These are phyloP conservation scores for Fragosphaeria purpurea DNA, from an alignment of 2,329 filamentous ascomycete species.

Conservation along the genomic window DNA sequence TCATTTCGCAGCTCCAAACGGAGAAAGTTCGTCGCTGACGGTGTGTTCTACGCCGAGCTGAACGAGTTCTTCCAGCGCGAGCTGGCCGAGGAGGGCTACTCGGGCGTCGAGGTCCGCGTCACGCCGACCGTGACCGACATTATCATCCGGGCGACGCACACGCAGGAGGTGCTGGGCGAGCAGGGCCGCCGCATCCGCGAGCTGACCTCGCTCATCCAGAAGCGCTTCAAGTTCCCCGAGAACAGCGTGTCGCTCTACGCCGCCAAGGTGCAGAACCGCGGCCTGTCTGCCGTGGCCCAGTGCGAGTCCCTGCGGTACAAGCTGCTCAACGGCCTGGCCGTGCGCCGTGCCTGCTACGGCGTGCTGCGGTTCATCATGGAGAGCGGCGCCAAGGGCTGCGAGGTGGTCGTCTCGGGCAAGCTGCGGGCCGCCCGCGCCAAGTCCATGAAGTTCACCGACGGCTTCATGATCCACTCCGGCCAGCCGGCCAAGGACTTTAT, in stretches of 20 bases:
- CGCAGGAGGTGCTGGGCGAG: slow-evolving; percentile 99
- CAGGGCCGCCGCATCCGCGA: slow-evolving; percentile 99
- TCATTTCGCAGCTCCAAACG: slow-evolving; percentile 61
- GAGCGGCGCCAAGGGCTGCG: slow-evolving; percentile 98
- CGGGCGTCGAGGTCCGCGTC: slow-evolving; percentile 98
- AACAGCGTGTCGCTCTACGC: slow-evolving; percentile 99
- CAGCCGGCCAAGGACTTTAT: slow-evolving; percentile 99
- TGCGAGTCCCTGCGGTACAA: slow-evolving; percentile 99
- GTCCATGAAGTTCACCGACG: slow-evolving; percentile 99
- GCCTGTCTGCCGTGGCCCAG: slow-evolving; percentile 98
- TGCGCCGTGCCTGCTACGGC: slow-evolving; percentile 98
- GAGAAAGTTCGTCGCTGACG: slow-evolving; percentile 93
- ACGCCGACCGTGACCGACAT: slow-evolving; percentile 99
- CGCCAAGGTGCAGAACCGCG: slow-evolving; percentile 99
- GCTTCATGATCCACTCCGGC: slow-evolving; percentile 99
- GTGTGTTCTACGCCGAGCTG: slow-evolving; percentile 99
- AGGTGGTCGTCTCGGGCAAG: slow-evolving; percentile 99
- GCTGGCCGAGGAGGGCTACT: slow-evolving; percentile 99
- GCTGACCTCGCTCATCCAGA: slow-evolving; percentile 99
- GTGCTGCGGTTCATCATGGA: slow-evolving; percentile 99
- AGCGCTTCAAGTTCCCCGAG: slow-evolving; percentile 99
- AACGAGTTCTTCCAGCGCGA: slow-evolving; percentile 99
- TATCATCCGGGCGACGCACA: slow-evolving; percentile 99
- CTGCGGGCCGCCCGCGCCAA: slow-evolving; percentile 97
- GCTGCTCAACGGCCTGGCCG: slow-evolving; percentile 98